Conservation (phyloP, 352 stramenopile species). For the Pythium sp. region DNA sequence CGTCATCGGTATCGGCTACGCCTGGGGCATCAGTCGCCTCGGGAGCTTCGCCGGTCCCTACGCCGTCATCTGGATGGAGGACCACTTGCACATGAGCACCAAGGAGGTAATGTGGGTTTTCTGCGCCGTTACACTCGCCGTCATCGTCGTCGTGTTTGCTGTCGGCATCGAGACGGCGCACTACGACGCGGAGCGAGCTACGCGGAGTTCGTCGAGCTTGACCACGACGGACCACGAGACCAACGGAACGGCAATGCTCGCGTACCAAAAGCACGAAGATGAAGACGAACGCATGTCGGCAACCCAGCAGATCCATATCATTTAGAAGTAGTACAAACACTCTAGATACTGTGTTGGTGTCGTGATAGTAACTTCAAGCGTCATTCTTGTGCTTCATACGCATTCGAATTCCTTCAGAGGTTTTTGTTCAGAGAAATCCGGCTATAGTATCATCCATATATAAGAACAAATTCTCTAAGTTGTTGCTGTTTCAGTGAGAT, state of each 20-base stretch:
- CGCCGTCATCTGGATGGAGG: slow-evolving; percentile 25
- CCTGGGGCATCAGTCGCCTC: slow-evolving; percentile 22
- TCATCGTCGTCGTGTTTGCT: slow-evolving; percentile 12
- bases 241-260: background rate
- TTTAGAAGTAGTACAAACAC: background rate
- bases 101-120: background rate
- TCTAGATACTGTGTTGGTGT: no score
- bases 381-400: no score
- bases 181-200: slow-evolving; percentile 3
- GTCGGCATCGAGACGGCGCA: slow-evolving; percentile 8
- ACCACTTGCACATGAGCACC: slow-evolving; percentile 19
- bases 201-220: background rate
- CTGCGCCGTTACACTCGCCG: slow-evolving; percentile 17
- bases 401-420: no score
- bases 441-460: no score
- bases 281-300: background rate
- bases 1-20: slow-evolving; percentile 32
- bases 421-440: no score
- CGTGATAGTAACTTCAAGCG: no score
- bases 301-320: background rate
- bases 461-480: no score
- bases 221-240: background rate
- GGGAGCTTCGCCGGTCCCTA: slow-evolving; percentile 26
- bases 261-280: background rate
- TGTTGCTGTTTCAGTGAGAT: no score